Conservation (phyloP, 73 alveolate genomes). For the Symbiodinium pilosum region DNA sequence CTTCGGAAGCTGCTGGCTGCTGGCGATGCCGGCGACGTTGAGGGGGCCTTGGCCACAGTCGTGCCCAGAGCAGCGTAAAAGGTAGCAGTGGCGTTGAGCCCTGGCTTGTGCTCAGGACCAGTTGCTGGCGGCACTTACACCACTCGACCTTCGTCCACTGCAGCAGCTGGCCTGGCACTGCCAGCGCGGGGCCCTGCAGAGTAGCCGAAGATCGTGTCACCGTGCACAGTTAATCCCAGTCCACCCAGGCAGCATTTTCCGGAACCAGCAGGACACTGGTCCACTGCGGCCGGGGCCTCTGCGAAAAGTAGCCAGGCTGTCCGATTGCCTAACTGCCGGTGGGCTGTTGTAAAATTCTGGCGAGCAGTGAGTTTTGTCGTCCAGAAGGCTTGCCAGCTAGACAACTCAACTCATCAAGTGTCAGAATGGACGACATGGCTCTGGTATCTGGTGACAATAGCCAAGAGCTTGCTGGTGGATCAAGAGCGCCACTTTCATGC, state of each 20-base stretch:
- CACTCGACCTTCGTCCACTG: conserved; percentile 56
- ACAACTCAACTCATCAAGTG: too few species aligned
- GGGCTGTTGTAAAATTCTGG: too few species aligned
- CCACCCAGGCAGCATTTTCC: neutral
- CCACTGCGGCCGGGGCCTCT: neutral
- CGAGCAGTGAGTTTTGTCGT: too few species aligned
- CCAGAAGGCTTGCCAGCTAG: neutral
- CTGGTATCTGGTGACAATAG: too few species aligned
- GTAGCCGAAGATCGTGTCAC: neutral
- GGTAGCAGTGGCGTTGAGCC: too few species aligned
- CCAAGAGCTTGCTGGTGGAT: too few species aligned
- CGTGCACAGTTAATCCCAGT: neutral
- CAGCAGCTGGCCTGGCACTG: conserved; percentile 83
- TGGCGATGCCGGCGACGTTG: neutral
- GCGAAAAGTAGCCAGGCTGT: too few species aligned
- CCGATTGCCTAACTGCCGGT: too few species aligned
- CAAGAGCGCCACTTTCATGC: too few species aligned
- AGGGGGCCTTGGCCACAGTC: too few species aligned
- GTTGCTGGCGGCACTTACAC: neutral
- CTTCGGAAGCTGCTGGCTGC: neutral
- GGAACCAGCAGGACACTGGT: neutral
- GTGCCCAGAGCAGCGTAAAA: too few species aligned
- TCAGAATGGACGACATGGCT: too few species aligned
- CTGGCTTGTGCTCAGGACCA: neutral
- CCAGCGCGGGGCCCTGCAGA: neutral